Evolutionary conservation across 2,329 filamentous ascomycete species (phyloP).

Genomic region (Paracoccidioides brasiliensis): DNA sequence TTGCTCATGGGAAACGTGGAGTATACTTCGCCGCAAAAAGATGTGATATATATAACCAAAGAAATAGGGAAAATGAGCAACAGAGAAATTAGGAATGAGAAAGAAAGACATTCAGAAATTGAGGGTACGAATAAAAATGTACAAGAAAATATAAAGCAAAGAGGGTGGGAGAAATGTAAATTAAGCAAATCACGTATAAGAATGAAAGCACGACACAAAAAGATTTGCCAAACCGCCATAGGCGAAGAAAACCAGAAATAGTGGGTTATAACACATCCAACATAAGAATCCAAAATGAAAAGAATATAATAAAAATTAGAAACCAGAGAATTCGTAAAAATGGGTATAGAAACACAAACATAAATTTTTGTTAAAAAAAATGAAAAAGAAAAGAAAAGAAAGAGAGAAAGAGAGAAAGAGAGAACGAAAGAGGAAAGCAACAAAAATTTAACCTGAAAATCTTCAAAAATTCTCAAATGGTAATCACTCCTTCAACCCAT

Average conservation of each 20-base stretch:
- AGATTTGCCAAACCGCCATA: background rate
- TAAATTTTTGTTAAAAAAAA: background rate
- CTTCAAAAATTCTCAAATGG: background rate
- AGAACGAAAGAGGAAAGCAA: background rate
- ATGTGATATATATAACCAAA: too few species aligned
- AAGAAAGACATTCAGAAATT: background rate
- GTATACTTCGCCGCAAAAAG: background rate
- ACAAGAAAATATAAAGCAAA: background rate
- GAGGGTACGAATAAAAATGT: background rate
- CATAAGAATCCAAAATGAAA: background rate
- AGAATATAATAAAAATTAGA: background rate
- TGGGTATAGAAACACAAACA: background rate
- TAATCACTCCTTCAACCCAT: conserved; percentile 51
- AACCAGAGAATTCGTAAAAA: background rate
- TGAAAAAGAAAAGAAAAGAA: background rate
- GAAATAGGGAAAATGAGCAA: too few species aligned
- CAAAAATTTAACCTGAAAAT: too few species aligned
- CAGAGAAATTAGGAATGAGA: background rate
- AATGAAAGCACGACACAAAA: background rate
- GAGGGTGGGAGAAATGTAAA: background rate
- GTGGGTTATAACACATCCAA: background rate
- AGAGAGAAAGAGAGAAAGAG: background rate
- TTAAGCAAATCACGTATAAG: background rate
- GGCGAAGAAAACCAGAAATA: background rate
- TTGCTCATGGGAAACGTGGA: background rate